phyloP scores from a whole-genome alignment of 768 basidiomycete genomes.

The Suillus subaureus region DNA sequence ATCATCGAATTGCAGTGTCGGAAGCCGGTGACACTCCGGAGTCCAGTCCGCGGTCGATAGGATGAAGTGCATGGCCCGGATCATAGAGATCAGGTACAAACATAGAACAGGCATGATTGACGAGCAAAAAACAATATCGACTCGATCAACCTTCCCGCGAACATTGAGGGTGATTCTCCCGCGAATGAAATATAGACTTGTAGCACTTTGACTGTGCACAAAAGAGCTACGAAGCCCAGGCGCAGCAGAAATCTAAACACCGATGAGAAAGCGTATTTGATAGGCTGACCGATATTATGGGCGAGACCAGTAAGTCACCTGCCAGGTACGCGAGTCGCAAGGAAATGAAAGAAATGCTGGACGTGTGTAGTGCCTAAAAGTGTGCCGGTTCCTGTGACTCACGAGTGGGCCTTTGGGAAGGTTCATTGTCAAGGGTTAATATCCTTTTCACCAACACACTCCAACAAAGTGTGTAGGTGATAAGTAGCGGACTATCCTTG shows the following conservation, averaged over 20 bases:
- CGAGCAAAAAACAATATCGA: not conserved
- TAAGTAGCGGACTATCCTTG: not conserved
- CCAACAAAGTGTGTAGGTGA: not conserved
- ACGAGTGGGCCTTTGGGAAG: not conserved
- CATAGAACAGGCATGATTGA: not conserved
- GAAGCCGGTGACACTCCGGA: not conserved
- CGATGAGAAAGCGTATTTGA: not conserved
- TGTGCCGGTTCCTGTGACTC: not conserved
- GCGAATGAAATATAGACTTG: not conserved
- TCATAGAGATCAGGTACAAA: not conserved
- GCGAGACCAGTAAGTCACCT: not conserved
- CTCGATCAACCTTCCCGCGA: not conserved
- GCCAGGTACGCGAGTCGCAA: not conserved
- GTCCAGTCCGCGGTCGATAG: slow-evolving; percentile 2
- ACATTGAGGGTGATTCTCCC: slow-evolving; percentile 1
- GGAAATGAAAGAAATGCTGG: not conserved
- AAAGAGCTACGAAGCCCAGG: not conserved
- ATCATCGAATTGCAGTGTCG: not conserved
- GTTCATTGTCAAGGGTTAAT: not conserved
- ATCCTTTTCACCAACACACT: not conserved
- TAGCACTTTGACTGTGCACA: not conserved
- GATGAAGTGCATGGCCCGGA: not conserved
- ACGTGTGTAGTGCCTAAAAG: not conserved
- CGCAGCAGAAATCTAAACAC: not conserved
- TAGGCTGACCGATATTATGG: not conserved